Evolutionary conservation across 352 stramenopile genomes (phyloP), one percentile per base, ranked within the genome.

Genomic region (Phytophthora ohioensis): DNA sequence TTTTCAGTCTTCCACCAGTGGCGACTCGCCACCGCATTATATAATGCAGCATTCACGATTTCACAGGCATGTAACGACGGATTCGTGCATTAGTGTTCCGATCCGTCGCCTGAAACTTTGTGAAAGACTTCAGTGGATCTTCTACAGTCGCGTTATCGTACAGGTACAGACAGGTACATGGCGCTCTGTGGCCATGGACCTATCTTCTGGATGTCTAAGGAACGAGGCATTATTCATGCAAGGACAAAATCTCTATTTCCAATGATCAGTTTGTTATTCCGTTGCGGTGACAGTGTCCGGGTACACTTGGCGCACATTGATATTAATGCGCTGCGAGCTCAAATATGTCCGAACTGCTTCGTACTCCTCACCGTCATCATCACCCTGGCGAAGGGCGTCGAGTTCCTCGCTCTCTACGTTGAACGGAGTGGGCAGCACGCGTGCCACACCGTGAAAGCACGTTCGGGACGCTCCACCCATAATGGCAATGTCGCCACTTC

Each of bases 291-390:
- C 21, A 27, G 21, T 27, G 15, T 49, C n/a, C 39, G 79, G 76
- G 57, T 87, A 95, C 53, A 95, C 88, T 46, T 94, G 88, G 5
- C 88, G 83, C 27, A 95, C 65, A 62, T 95, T 95, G 59, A 95
- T 85, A 66, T 95, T 95, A 65, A 95, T 90, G 38, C 88, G 84
- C 38, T 91, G 80, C 9, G 72, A 64, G 38, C 65, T 69, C 35
- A 94, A 59, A 64, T 93, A 93, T 34, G 12, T 71, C n/a, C 59
- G 65, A 35, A 93, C 69, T 4, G 84, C 75, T 10, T 56, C 65
- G 4, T 81, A 75, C 8, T 91, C 75, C 8, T 84, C 75, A 8
- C 61, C 53, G 51, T 67, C 31, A 12, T 47, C 36, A 11, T 65
- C 43, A n/a, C 43, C 34, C 47, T 45, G 51, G 0, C 49, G 41